Evolutionary conservation across 768 basidiomycete species (phyloP).

Genomic region (Megacollybia marginata): DNA sequence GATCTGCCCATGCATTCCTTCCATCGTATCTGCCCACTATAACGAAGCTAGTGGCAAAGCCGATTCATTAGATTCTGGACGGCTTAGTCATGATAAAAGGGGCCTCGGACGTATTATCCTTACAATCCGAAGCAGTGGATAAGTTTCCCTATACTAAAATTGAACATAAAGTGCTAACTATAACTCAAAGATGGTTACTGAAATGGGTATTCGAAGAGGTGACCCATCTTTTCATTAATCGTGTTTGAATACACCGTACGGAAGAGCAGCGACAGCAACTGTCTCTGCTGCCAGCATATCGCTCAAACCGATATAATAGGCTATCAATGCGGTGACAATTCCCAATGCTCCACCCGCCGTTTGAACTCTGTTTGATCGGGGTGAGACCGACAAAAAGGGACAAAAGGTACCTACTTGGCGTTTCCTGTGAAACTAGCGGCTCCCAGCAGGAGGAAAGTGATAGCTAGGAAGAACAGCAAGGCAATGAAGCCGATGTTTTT

Average conservation of each 20-base stretch:
- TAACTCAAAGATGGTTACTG: no score
- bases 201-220: no score
- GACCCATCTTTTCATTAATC: neutral
- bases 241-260: constrained; percentile 17
- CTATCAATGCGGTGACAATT: constrained; percentile 23
- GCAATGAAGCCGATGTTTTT: constrained; percentile 15
- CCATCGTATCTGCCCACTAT: no score
- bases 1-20: no score
- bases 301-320: constrained; percentile 24
- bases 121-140: no score
- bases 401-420: constrained; percentile 1
- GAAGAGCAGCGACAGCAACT: constrained; percentile 18
- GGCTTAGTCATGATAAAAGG: no score
- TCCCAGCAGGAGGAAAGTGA: constrained; percentile 11
- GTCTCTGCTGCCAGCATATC: constrained; percentile 22
- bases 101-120: no score
- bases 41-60: no score
- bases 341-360: constrained; percentile 18
- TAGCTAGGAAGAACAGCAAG: constrained; percentile 11
- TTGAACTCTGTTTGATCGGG: constrained; percentile 12
- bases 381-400: neutral
- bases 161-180: no score
- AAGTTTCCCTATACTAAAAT: no score
- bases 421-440: constrained; percentile 4
- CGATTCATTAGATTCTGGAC: no score